Base-by-base conservation (phyloP, 1,284 basidiomycete species). In the Tilletia caries region DNA sequence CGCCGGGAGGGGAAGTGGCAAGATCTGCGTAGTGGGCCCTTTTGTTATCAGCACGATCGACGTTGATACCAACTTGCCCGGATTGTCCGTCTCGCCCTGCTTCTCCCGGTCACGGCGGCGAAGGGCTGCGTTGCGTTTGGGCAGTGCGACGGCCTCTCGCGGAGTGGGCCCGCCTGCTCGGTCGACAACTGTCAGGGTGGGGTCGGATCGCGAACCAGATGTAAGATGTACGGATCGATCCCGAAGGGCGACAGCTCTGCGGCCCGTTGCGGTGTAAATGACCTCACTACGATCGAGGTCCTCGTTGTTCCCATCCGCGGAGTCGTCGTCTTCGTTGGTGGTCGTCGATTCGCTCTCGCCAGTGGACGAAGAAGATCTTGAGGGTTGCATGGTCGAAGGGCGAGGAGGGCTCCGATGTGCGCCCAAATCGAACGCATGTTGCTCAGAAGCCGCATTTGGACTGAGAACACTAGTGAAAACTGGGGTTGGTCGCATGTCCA, bases 381-480 rank as follows among this genome's bases (percentile, higher is more conserved):
- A 50, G 48, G 48, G 12, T 15, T 15, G 37, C 37, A 41, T 10
- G 15, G 37, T 15, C 8, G 37, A 10, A 41, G 37, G 10, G 2
- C 37, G 10, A 41, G 37, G 8, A 2, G 8, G 8, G 8, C 10
- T 41, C 2, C 15, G 37, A 41, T 41, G 37, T 15, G 37, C 8
- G 37, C 37, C 15, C 10, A 41, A 41, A 15, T 41, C 54, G 29
- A 58, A 58, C 15, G 5, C 12, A 12, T 25, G 13, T 27, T 58
- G 54, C 54, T 58, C 54, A 15, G 29, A 33, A 18, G 54, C 54
- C 20, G 54, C 29, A 20, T 25, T 58, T 15, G 54, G 54, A 5
- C 23, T 58, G 54, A 58, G 54, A 15, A 58, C 54, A 32, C 54
- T 58, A 8, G 54, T 32, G 27, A 58, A 58, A 32, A 58, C 54